Base-by-base conservation (phyloP, 192 early-diverging fungal genomes). In the Phlyctochytrium planicorne region DNA sequence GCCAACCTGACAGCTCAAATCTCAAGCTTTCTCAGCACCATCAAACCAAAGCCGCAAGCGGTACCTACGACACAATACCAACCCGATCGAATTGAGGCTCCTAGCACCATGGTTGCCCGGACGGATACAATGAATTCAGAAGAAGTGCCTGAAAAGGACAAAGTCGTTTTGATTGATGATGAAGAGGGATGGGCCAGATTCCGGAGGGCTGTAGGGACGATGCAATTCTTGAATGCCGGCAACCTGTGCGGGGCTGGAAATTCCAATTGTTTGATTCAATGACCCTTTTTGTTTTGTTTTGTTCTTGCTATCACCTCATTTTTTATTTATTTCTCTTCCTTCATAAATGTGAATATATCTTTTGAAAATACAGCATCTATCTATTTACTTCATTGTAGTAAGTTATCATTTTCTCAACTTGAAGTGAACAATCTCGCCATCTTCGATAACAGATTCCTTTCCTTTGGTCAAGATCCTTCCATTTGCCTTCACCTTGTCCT, bases 401-500 rank as follows among this genome's bases (percentile, higher is more conserved):
- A n/a, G n/a, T n/a, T 20, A 20, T 20, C 40, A 23, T n/a, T 52
- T 52, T 24, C 40, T 34, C 24, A 65, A 59, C 53, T 59, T 56
- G 63, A 71, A 71, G 29, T 29, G 17, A 24, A 74, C 55, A 56
- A 98, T 90, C 72, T 96, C 96, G 50, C 96, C 96, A 74, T 97
- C 95, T 72, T 95, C 87, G 52, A 97, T 92, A 36, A 90, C 75
- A 40, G 95, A 92, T 0, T 94, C 91, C 74, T 95, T 94, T 57
- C 96, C 95, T 76, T 94, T 91, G 69, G 89, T 90, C 27, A 84
- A 62, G 77, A 94, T 94, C 82, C 93, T 94, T 53, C 96, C 96
- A 2, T 82, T 86, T n/a, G 89, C 89, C 85, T 94, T 96, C 62
- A 98, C 91, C 30, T 89, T 55, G 34, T 74, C 79, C 66, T 77